These are phyloP conservation scores for Botrytis galanthina DNA, from an alignment of 2,329 filamentous ascomycete species.

Conservation along the genomic window DNA sequence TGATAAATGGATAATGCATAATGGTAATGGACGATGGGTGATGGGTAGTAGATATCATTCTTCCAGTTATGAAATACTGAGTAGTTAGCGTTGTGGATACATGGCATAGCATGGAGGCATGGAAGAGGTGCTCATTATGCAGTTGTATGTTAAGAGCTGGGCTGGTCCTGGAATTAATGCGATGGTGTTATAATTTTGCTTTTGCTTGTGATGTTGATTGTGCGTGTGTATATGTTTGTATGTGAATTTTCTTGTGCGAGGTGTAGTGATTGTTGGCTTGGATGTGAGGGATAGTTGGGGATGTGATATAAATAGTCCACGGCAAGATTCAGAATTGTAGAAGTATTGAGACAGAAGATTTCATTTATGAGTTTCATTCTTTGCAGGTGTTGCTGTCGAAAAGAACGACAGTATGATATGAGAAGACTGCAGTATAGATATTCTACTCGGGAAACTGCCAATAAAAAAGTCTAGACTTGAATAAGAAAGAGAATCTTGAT, in stretches of 20 bases:
- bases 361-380: background rate
- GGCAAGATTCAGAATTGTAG: background rate
- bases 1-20: background rate
- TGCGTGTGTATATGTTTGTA: background rate
- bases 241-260: background rate
- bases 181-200: background rate
- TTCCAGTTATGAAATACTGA: background rate
- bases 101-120: background rate
- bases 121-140: background rate
- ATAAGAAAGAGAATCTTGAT: too few relatives aligned
- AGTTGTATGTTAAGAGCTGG: constrained; percentile 8
- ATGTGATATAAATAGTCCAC: background rate
- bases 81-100: background rate
- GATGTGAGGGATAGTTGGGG: background rate
- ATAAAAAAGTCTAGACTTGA: too few relatives aligned
- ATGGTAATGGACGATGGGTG: background rate
- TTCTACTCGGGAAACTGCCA: too few relatives aligned
- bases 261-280: background rate
- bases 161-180: constrained; percentile 5
- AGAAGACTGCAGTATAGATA: background rate
- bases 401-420: accelerated
- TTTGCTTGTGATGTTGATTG: background rate
- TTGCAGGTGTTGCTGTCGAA: background rate
- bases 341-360: background rate
- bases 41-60: background rate